Base-by-base conservation (phyloP, 2,329 filamentous ascomycete genomes). In the Colletotrichum lupini region DNA sequence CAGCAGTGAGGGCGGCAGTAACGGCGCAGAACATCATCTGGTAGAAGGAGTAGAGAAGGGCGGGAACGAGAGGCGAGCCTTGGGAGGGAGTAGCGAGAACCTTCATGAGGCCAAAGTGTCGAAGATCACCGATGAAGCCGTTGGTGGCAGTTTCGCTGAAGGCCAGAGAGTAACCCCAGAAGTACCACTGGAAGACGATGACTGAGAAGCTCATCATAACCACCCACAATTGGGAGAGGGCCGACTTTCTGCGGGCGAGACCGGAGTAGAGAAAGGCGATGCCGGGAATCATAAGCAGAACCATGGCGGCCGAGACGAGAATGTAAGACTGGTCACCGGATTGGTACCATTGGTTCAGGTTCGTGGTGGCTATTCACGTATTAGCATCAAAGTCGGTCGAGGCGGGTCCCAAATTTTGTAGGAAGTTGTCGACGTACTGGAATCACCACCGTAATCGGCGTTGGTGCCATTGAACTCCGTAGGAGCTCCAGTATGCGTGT, bases 261-360 rank as follows among this genome's bases (percentile, higher is more conserved):
- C 97, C 97, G 14, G 96, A 98, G 87, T 99, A 99, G 76, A 99
- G 91, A 85, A 99, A 98, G 68, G 95, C 95, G 78, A 99, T 95
- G 79, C 97, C 97, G 35, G 97, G 97, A 35, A 98, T 89, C 97
- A 98, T 99, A 85, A 98, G 86, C 86, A 98, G 85, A 76, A 98
- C 96, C 93, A 98, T 97, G 82, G 94, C 95, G 74, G 95, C 91
- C 74, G 94, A 89, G 79, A 98, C 84, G 83, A 98, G 89, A 83
- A 98, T 98, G 87, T 94, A 98, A 81, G 95, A 94, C 85, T 95
- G 93, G 84, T 99, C 97, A 80, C 97, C 97, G 6, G 95, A 87
- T 77, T 94, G 89, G 85, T 93, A 98, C 94, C 95, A 97, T 91
- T 97, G 95, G 88, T 98, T 98, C 81, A 98, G 84, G 85, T 98